phyloP scores from a whole-genome alignment of 2,329 filamentous ascomycete species.

The Madurella fahalii region DNA sequence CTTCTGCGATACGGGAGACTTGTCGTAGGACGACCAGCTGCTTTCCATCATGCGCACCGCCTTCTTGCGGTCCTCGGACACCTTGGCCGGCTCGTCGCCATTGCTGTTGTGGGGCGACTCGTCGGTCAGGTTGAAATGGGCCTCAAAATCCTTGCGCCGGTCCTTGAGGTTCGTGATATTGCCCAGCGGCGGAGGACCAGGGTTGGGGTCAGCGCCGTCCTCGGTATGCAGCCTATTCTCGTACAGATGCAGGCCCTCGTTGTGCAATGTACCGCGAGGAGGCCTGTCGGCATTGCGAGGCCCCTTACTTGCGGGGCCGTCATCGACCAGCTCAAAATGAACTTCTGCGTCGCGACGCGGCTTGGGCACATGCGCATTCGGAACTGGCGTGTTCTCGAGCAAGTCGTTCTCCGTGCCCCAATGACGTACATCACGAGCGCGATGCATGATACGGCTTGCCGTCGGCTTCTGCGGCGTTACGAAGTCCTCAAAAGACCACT shows the following conservation, averaged over 20 bases:
- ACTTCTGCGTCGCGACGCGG: slow-evolving; percentile 73
- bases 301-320: slow-evolving; percentile 52
- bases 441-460: slow-evolving; percentile 55
- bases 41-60: slow-evolving; percentile 70
- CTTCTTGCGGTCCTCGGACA: slow-evolving; percentile 61
- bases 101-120: slow-evolving; percentile 48
- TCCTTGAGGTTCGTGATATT: slow-evolving; percentile 70
- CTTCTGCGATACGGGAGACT: slow-evolving; percentile 50
- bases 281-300: slow-evolving; percentile 42
- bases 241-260: slow-evolving; percentile 69
- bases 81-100: slow-evolving; percentile 36
- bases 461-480: slow-evolving; percentile 71
- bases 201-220: slow-evolving; percentile 41
- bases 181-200: slow-evolving; percentile 48
- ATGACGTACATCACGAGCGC: slow-evolving; percentile 68
- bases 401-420: slow-evolving; percentile 71
- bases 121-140: slow-evolving; percentile 75
- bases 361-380: slow-evolving; percentile 56
- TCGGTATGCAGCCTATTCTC: slow-evolving; percentile 69
- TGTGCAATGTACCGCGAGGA: slow-evolving; percentile 54
- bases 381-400: slow-evolving; percentile 53
- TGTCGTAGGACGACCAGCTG: slow-evolving; percentile 54
- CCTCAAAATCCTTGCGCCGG: slow-evolving; percentile 70
- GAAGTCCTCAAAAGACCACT: slow-evolving; percentile 90
- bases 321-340: slow-evolving; percentile 82